Evolutionary conservation across 495 filamentous ascomycete genomes (phyloP).

Genomic region (Bacidia rubella): DNA sequence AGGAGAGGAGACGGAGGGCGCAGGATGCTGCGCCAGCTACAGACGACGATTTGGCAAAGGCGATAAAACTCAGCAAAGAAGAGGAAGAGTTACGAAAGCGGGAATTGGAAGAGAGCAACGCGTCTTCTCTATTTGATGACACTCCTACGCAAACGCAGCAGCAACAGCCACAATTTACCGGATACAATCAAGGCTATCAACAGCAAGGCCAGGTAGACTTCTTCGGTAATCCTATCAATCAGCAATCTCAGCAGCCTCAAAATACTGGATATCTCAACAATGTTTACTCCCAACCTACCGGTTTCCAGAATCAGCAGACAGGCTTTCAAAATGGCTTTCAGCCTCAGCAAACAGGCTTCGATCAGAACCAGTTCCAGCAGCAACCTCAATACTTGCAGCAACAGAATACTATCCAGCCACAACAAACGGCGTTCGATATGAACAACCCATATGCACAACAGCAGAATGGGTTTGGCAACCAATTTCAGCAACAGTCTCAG

Average conservation of each 20-base stretch:
- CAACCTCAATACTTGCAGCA: constrained; percentile 39
- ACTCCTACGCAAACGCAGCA: constrained; percentile 43
- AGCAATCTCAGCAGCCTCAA: constrained; percentile 51
- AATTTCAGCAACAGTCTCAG: constrained; percentile 42
- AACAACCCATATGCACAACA: constrained; percentile 54
- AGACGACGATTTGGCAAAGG: constrained; percentile 81
- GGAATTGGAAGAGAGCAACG: constrained; percentile 84
- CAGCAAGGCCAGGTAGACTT: constrained; percentile 92
- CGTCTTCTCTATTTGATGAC: constrained; percentile 77
- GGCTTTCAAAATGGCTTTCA: constrained; percentile 55
- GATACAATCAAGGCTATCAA: constrained; percentile 92
- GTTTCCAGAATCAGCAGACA: constrained; percentile 48
- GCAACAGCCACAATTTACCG: constrained; percentile 62
- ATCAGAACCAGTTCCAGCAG: constrained; percentile 41
- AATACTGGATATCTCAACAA: constrained; percentile 76
- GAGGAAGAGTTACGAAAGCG: constrained; percentile 79
- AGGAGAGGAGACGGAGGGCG: constrained; percentile 62
- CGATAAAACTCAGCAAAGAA: constrained; percentile 90
- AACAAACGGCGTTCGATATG: constrained; percentile 55
- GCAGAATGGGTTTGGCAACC: constrained; percentile 35
- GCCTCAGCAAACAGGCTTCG: constrained; percentile 46
- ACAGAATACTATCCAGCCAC: constrained; percentile 45
- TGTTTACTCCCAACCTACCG: constrained; percentile 63
- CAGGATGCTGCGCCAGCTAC: constrained; percentile 35
- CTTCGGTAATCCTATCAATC: constrained; percentile 83